phyloP scores from a whole-genome alignment of 495 filamentous ascomycete species.

The Halenospora varia region DNA sequence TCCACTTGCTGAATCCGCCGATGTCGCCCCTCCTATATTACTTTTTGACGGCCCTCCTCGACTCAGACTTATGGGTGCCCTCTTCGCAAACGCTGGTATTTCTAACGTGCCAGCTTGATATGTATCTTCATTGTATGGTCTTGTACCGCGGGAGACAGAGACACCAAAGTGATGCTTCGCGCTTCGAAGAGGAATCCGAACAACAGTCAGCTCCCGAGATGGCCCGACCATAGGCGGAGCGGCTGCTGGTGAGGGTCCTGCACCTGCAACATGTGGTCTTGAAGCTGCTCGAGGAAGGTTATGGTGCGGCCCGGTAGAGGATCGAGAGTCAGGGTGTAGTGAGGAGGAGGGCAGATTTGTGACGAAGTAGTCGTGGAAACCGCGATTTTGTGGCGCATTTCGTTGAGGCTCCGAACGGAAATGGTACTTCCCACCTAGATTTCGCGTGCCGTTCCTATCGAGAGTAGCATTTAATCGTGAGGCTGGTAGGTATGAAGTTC shows the following conservation, averaged over 20 bases:
- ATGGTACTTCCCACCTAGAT: background rate
- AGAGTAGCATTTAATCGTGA: background rate
- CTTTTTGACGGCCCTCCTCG: slow-evolving; percentile 26
- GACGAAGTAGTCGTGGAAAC: slow-evolving; percentile 95
- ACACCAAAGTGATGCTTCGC: slow-evolving; percentile 96
- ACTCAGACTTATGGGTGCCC: slow-evolving; percentile 66
- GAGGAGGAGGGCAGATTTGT: slow-evolving; percentile 93
- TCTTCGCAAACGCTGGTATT: slow-evolving; percentile 86
- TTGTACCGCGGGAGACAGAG: slow-evolving; percentile 70
- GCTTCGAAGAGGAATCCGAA: slow-evolving; percentile 89
- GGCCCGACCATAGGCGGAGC: slow-evolving; percentile 49
- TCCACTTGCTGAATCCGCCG: slow-evolving; percentile 70
- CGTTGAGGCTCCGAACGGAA: background rate
- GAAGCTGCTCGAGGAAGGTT: slow-evolving; percentile 81
- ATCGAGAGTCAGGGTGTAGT: slow-evolving; percentile 79
- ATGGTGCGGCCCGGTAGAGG: slow-evolving; percentile 60
- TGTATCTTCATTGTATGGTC: slow-evolving; percentile 87
- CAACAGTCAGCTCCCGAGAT: slow-evolving; percentile 82
- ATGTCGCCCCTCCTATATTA: slow-evolving; percentile 48
- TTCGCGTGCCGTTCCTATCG: too few species aligned
- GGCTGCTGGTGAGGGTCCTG: slow-evolving; percentile 50
- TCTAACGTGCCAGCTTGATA: slow-evolving; percentile 93
- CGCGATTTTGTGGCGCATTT: slow-evolving; percentile 32
- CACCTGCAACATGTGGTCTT: slow-evolving; percentile 65
- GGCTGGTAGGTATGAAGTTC: background rate